These are phyloP conservation scores for Suhomyces yuchorum DNA, from an alignment of 1,139 yeast genomes.

Conservation along the genomic window DNA sequence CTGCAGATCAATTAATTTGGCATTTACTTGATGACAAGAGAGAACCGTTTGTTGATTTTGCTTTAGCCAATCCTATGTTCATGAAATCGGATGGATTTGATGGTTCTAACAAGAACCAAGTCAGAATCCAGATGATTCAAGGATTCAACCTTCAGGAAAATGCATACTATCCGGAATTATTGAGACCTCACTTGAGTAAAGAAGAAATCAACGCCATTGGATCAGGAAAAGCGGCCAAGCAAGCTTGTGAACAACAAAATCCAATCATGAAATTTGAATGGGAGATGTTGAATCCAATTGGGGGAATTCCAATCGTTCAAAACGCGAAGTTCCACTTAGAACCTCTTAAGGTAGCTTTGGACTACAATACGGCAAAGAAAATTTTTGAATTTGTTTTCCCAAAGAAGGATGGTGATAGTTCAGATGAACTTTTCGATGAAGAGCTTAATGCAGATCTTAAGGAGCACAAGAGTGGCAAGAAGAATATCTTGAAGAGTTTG, in stretches of 20 bases:
- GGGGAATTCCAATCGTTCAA: conserved; percentile 71
- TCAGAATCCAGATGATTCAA: conserved; percentile 64
- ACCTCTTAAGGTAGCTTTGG: conserved; percentile 75
- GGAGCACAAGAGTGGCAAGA: conserved; percentile 8
- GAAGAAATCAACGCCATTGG: conserved; percentile 16
- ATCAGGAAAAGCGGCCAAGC: neutral
- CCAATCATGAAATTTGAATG: conserved; percentile 62
- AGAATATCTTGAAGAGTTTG: conserved; percentile 8
- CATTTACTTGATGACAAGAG: conserved; percentile 61
- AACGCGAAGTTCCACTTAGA: conserved; percentile 54
- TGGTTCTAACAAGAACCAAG: conserved; percentile 61
- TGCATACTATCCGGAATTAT: conserved; percentile 69
- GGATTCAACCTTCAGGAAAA: conserved; percentile 67
- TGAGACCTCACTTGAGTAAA: conserved; percentile 49
- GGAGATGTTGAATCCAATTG: conserved; percentile 78
- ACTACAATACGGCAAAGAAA: conserved; percentile 63
- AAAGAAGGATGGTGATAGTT: conserved; percentile 19
- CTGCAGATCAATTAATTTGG: conserved; percentile 66
- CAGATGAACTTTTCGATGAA: neutral
- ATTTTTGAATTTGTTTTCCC: conserved; percentile 71
- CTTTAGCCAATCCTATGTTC: conserved; percentile 63
- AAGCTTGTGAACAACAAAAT: conserved; percentile 9
- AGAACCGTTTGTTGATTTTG: conserved; percentile 71
- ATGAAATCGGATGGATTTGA: conserved; percentile 56
- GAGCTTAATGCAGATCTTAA: conserved; percentile 11